These are phyloP conservation scores for Excoecaria agallocha DNA, from an alignment of 345 rosid species.

Conservation along the genomic window DNA sequence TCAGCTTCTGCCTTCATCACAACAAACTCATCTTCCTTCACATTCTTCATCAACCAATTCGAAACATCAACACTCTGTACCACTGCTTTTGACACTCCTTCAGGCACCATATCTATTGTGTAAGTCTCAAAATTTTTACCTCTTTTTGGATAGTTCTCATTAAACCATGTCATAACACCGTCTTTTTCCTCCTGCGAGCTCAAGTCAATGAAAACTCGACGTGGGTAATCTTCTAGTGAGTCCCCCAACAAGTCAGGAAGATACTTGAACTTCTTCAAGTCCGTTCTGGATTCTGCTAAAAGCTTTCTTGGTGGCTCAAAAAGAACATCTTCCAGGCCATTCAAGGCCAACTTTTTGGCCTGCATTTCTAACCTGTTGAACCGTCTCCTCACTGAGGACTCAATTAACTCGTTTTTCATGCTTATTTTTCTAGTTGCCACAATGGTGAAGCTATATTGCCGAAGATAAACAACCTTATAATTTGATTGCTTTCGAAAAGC, in stretches of 20 bases:
- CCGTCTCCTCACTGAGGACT: conserved; percentile 20
- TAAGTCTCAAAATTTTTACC: conserved; percentile 34
- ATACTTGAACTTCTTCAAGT: conserved; percentile 28
- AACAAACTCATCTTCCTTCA: conserved; percentile 40
- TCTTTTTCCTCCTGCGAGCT: conserved; percentile 23
- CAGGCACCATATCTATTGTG: conserved; percentile 13
- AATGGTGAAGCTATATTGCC: conserved; percentile 30
- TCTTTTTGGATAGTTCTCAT: conserved; percentile 32
- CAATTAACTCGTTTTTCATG: not conserved
- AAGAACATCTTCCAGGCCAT: conserved; percentile 38
- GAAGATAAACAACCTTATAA: conserved; percentile 38
- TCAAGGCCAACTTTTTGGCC: conserved; percentile 33
- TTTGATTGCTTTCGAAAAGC: conserved; percentile 29
- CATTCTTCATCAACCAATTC: conserved; percentile 36
- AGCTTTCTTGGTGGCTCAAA: conserved; percentile 41
- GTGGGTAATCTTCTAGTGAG: conserved; percentile 31
- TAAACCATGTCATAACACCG: conserved; percentile 32
- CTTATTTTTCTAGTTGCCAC: conserved; percentile 41
- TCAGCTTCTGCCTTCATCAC: conserved; percentile 52
- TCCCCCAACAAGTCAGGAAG: conserved; percentile 42
- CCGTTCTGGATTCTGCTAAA: conserved; percentile 12
- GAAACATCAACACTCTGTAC: conserved; percentile 16
- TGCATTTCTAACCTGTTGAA: conserved; percentile 27
- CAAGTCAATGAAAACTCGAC: conserved; percentile 31
- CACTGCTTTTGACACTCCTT: conserved; percentile 6